A percentile compares a stretch with the other conserved stretches of the same genome.
These are phyloP conservation scores for Fusarium newnesense DNA, from an alignment of 2,329 filamentous ascomycete species.

Conservation along the genomic window DNA sequence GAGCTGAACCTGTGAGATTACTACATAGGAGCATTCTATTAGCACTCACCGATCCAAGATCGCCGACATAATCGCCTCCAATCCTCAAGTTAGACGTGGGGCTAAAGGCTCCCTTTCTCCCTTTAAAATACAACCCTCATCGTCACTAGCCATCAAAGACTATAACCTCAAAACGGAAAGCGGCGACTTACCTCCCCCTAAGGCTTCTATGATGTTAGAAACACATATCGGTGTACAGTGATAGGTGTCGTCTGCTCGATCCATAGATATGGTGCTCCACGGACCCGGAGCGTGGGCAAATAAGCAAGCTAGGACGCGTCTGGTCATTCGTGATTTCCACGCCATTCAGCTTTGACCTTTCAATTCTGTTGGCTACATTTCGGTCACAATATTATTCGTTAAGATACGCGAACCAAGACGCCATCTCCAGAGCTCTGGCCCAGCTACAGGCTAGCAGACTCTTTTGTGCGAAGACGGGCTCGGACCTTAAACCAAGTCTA, in stretches of 20 bases:
- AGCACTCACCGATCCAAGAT: not conserved
- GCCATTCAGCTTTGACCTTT: not conserved
- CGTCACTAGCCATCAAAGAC: not conserved
- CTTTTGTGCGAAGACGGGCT: not conserved
- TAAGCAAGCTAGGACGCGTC: slow-evolving; percentile 16
- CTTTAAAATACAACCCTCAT: not conserved
- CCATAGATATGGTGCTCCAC: slow-evolving; percentile 30
- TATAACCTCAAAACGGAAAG: not conserved
- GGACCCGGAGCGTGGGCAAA: slow-evolving; percentile 40
- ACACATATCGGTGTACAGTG: not conserved
- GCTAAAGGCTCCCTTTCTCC: not conserved
- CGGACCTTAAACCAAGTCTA: not conserved
- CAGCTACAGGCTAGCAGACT: not conserved
- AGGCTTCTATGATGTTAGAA: not conserved
- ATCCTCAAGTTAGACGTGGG: not conserved
- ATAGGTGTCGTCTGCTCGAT: slow-evolving; percentile 17
- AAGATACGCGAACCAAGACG: slow-evolving; percentile 20
- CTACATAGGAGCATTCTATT: not conserved
- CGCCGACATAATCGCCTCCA: not conserved
- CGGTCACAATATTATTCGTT: slow-evolving; percentile 15
- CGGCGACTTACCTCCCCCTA: not conserved
- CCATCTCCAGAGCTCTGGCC: not conserved
- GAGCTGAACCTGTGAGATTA: not conserved
- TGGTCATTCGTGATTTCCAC: not conserved
- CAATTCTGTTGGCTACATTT: not conserved